Conservation (phyloP, 2,329 filamentous ascomycete species). For the Hymenoscyphus infarciens region DNA sequence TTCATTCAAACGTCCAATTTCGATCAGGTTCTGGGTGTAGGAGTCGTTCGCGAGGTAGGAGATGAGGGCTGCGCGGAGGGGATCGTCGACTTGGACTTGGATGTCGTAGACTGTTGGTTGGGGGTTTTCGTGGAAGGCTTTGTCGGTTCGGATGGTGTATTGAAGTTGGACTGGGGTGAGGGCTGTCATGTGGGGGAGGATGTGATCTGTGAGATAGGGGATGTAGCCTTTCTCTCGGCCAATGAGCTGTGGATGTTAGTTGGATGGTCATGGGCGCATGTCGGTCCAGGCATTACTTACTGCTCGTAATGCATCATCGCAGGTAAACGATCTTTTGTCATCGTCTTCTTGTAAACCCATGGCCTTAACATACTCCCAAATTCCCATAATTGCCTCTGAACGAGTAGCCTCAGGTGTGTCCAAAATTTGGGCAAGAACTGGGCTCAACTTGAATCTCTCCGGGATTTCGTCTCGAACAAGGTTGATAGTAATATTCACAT, state of each 20-base stretch:
- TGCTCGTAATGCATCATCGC: conserved; percentile 75
- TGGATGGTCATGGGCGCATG: neutral
- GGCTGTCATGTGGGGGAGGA: conserved; percentile 72
- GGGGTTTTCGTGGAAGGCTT: conserved; percentile 71
- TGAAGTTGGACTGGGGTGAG: conserved; percentile 78
- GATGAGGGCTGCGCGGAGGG: conserved; percentile 64
- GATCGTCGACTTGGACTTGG: conserved; percentile 78
- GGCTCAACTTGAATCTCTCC: conserved; percentile 77
- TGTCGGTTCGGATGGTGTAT: conserved; percentile 92
- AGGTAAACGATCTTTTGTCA: conserved; percentile 88
- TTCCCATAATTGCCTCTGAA: conserved; percentile 80
- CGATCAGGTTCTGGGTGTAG: conserved; percentile 68
- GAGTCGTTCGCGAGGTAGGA: conserved; percentile 65
- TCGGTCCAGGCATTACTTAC: conserved; percentile 46
- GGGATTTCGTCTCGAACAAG: conserved; percentile 79
- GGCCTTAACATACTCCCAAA: conserved; percentile 92
- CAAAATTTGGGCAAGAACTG: conserved; percentile 75
- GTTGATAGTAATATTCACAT: conserved; percentile 85
- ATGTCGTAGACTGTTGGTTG: conserved; percentile 87
- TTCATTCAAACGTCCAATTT: conserved; percentile 76
- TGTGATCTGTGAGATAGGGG: conserved; percentile 77
- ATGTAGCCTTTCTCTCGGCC: conserved; percentile 75
- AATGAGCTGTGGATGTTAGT: conserved; percentile 56
- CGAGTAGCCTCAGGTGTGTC: conserved; percentile 85
- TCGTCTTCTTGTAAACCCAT: conserved; percentile 90